These are phyloP conservation scores for Hygrophila difformis DNA, from an alignment of 257 asterid genomes.

Conservation along the genomic window DNA sequence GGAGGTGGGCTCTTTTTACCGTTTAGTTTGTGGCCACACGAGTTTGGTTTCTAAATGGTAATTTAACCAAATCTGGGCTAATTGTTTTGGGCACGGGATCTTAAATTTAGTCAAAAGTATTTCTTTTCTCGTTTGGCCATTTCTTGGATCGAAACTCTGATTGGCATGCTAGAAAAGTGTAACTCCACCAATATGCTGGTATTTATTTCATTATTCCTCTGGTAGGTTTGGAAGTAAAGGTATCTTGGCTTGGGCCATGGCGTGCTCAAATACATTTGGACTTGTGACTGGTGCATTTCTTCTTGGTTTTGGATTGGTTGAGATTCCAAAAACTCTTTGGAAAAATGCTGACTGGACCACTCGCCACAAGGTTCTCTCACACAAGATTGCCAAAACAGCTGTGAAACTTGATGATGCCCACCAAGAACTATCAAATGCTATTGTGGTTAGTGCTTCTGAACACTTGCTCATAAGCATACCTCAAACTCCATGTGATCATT, in stretches of 20 bases:
- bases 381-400: slow-evolving; percentile 90
- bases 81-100: background rate
- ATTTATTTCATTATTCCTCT: slow-evolving; percentile 19
- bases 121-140: slow-evolving; percentile 8
- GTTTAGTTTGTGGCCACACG: background rate
- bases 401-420: slow-evolving; percentile 98
- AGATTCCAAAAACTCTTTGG: slow-evolving; percentile 91
- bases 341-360: slow-evolving; percentile 94
- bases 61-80: background rate
- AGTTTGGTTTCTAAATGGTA: background rate
- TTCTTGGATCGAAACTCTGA: background rate
- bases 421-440: slow-evolving; percentile 82
- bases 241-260: slow-evolving; percentile 89
- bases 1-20: too few relatives aligned
- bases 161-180: slow-evolving; percentile 5
- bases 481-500: background rate
- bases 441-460: slow-evolving; percentile 65
- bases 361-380: slow-evolving; percentile 93
- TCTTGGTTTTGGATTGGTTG: slow-evolving; percentile 98
- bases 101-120: slow-evolving; percentile 1
- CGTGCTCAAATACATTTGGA: slow-evolving; percentile 98
- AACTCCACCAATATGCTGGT: slow-evolving; percentile 1
- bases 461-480: slow-evolving; percentile 5
- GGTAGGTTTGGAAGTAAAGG: slow-evolving; percentile 57
- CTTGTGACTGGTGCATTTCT: slow-evolving; percentile 98